phyloP scores from a whole-genome alignment of 2,329 filamentous ascomycete genomes.

The Aspergillus oerlinghausenensis region DNA sequence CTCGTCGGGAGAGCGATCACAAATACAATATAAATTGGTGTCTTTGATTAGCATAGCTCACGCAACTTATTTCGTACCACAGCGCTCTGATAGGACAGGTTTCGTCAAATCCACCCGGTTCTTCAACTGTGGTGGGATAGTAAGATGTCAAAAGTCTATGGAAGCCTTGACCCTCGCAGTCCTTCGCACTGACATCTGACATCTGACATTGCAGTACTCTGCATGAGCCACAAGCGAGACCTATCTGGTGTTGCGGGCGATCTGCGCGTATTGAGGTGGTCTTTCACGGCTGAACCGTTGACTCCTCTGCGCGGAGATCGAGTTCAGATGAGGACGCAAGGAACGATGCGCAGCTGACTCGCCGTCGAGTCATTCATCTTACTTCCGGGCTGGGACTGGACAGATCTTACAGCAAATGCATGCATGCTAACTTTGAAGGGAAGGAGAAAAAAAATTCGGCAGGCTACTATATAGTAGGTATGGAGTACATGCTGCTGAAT shows the following conservation, averaged over 20 bases:
- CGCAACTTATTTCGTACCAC: neutral
- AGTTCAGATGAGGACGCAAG: neutral
- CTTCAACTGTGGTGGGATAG: neutral
- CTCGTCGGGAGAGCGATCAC: neutral
- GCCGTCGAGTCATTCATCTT: neutral
- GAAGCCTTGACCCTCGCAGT: neutral
- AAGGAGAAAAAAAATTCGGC: conserved; percentile 1
- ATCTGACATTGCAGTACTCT: neutral
- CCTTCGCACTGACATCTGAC: neutral
- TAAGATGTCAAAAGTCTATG: neutral
- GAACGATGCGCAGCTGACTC: neutral
- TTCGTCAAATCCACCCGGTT: neutral
- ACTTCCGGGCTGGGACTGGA: neutral
- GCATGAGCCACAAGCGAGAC: too few relatives aligned
- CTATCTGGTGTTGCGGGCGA: too few relatives aligned
- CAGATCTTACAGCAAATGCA: neutral
- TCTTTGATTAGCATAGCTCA: neutral
- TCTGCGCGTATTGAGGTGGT: neutral
- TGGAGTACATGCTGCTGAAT: conserved; percentile 4
- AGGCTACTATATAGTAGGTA: neutral
- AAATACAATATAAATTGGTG: neutral
- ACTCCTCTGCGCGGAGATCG: neutral
- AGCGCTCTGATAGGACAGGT: neutral
- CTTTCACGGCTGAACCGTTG: neutral
- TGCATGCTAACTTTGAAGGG: neutral